Evolutionary conservation across 139 green algal genomes (phyloP).

Genomic region (Coccomyxa sp.): DNA sequence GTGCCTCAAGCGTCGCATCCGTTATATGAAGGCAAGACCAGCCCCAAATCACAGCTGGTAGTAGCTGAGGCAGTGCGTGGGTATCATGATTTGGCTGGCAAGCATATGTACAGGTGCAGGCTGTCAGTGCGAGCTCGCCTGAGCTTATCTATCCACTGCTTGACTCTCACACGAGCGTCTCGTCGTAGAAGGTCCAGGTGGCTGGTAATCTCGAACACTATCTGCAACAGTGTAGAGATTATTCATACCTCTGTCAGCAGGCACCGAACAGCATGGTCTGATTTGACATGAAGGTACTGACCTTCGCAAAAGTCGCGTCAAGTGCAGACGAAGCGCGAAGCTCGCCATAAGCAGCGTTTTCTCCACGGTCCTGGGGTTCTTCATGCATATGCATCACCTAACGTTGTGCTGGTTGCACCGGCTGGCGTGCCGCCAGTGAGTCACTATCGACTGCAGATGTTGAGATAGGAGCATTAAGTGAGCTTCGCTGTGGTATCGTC

Average conservation of each 20-base stretch:
- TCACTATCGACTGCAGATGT: not conserved
- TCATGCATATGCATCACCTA: not conserved
- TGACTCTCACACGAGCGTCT: slow-evolving; percentile 30
- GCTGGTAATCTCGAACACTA: slow-evolving; percentile 13
- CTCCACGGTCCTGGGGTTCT: not conserved
- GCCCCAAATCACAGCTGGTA: too few species aligned
- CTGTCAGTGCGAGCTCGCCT: slow-evolving; percentile 19
- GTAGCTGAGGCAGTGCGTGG: too few species aligned
- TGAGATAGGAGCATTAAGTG: too few species aligned
- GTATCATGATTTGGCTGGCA: not conserved
- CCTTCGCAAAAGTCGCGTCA: slow-evolving; percentile 8
- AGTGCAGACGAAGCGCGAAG: not conserved
- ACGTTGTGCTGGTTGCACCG: not conserved
- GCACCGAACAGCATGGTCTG: not conserved
- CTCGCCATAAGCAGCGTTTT: slow-evolving; percentile 3
- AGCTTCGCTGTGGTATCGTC: too few species aligned
- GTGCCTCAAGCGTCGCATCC: not conserved
- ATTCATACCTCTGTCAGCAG: not conserved
- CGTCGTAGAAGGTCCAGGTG: slow-evolving; percentile 21
- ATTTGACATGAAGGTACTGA: not conserved
- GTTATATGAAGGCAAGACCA: not conserved
- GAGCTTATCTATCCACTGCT: slow-evolving; percentile 56
- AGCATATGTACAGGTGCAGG: not conserved
- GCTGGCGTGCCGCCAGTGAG: not conserved
- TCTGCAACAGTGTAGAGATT: not conserved